Percentiles rank a stretch among this genome's conserved stretches.
These are phyloP conservation scores for Hyaloscypha finlandica DNA, from an alignment of 495 filamentous ascomycete genomes.

Conservation along the genomic window DNA sequence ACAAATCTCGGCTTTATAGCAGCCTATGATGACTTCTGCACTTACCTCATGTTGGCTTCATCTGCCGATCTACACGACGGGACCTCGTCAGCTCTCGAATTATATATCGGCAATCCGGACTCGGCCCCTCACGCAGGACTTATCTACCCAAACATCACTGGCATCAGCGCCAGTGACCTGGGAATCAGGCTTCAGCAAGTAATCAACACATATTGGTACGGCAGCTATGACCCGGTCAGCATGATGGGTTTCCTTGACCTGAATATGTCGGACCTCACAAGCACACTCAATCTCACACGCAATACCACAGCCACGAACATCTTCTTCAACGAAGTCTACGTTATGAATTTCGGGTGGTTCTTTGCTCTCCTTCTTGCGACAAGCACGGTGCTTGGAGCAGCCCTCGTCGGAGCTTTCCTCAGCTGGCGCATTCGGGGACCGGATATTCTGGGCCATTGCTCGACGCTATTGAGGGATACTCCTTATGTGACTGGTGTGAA, in stretches of 20 bases:
- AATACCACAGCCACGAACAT: neutral
- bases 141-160: neutral
- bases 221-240: neutral
- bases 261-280: neutral
- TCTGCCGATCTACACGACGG: neutral
- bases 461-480: slow-evolving; percentile 3
- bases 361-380: neutral
- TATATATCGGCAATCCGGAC: slow-evolving; percentile 8
- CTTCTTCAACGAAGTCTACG: slow-evolving; percentile 1
- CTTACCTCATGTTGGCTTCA: neutral
- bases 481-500: neutral
- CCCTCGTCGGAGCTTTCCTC: neutral
- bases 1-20: slow-evolving; percentile 10
- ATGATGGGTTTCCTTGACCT: neutral
- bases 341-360: neutral
- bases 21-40: slow-evolving; percentile 2
- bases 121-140: neutral
- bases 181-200: slow-evolving; percentile 12
- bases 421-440: neutral
- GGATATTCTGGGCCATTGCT: slow-evolving; percentile 9
- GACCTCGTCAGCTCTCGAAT: neutral
- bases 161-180: slow-evolving; percentile 11
- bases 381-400: neutral
- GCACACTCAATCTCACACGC: neutral
- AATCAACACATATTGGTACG: slow-evolving; percentile 18